Evolutionary conservation across 2,329 filamentous ascomycete genomes (phyloP).

Genomic region (Thelonectria olida): DNA sequence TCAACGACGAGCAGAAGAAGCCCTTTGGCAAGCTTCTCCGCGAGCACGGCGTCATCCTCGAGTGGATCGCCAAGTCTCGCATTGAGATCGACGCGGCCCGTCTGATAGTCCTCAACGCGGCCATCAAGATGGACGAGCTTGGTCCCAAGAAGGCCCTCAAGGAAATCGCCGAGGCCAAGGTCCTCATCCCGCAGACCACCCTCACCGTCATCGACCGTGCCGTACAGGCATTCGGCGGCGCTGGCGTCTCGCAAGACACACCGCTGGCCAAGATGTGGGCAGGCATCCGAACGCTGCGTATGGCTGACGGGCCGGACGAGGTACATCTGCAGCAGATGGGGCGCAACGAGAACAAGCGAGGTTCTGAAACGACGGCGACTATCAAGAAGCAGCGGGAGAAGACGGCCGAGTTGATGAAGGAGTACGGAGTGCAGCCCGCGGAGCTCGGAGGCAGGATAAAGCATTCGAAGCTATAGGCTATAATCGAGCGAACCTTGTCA

Average conservation of each 20-base stretch:
- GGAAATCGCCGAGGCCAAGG: constrained; percentile 96
- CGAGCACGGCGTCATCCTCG: constrained; percentile 92
- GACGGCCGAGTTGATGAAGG: constrained; percentile 71
- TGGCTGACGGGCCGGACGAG: constrained; percentile 96
- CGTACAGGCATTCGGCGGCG: constrained; percentile 90
- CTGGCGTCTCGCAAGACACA: constrained; percentile 93
- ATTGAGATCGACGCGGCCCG: constrained; percentile 95
- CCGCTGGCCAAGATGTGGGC: constrained; percentile 88
- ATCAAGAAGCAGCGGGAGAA: constrained; percentile 72
- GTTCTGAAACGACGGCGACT: constrained; percentile 66
- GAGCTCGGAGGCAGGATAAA: constrained; percentile 64
- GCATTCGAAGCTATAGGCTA: constrained; percentile 56
- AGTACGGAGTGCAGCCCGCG: constrained; percentile 58
- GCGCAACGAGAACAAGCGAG: constrained; percentile 80
- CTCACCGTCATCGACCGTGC: constrained; percentile 93
- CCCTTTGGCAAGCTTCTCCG: constrained; percentile 89
- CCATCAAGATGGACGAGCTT: constrained; percentile 90
- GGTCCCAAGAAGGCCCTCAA: constrained; percentile 90
- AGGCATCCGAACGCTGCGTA: constrained; percentile 79
- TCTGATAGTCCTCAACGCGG: constrained; percentile 90
- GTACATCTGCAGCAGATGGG: constrained; percentile 88
- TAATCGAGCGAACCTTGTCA: not conserved
- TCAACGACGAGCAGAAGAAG: constrained; percentile 91
- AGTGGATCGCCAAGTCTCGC: constrained; percentile 91
- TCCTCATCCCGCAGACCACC: constrained; percentile 84